phyloP scores from a whole-genome alignment of 306 rosid species.

The Cercis canadensis region DNA sequence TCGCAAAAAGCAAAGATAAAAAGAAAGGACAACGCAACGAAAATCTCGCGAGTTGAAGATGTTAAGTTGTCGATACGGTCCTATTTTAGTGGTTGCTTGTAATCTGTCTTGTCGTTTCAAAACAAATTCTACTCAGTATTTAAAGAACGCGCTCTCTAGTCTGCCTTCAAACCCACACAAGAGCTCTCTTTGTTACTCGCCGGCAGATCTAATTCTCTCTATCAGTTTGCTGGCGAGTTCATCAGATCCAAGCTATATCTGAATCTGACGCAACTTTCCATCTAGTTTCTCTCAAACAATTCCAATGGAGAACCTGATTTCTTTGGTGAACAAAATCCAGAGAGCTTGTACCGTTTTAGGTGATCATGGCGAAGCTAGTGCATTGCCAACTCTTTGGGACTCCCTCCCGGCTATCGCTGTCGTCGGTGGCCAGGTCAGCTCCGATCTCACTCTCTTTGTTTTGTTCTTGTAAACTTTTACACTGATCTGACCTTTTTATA shows the following conservation, averaged over 20 bases:
- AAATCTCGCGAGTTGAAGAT: conserved; percentile 32
- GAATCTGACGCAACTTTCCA: conserved; percentile 14
- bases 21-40: conserved; percentile 15
- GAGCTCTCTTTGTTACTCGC: conserved; percentile 1
- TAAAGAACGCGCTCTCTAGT: not conserved
- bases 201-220: conserved; percentile 30
- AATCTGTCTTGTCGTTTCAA: not conserved
- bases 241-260: conserved; percentile 53
- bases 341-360: conserved; percentile 97
- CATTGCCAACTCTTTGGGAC: conserved; percentile 95
- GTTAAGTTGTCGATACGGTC: not conserved
- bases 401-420: conserved; percentile 94
- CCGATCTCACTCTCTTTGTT: conserved; percentile 40
- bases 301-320: conserved; percentile 80
- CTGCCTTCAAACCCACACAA: not conserved
- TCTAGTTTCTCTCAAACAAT: not conserved
- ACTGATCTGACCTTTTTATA: conserved; percentile 1
- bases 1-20: too few species aligned
- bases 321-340: conserved; percentile 91
- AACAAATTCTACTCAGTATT: not conserved
- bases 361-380: conserved; percentile 86
- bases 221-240: conserved; percentile 9
- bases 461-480: not conserved
- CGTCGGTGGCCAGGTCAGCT: conserved; percentile 95
- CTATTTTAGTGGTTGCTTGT: too few species aligned